These are phyloP conservation scores for Paramecium primaurelia DNA, from an alignment of 73 alveolate species.

Conservation along the genomic window DNA sequence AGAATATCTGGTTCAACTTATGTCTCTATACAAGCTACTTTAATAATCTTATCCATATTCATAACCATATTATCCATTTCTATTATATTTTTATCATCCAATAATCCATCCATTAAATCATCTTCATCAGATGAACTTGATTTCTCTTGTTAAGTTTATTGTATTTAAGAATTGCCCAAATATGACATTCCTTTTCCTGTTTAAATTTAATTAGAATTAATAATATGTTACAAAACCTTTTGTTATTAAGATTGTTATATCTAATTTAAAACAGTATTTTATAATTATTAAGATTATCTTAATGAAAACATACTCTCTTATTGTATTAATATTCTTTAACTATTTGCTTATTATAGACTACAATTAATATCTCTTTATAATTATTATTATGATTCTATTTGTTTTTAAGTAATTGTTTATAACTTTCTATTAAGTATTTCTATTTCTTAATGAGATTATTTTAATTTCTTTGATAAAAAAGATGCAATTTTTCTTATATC, in stretches of 20 bases:
- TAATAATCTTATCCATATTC: slow-evolving; percentile 45
- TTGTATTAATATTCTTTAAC: neutral
- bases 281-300: neutral
- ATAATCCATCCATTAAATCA: neutral
- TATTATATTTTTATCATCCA: slow-evolving; percentile 39
- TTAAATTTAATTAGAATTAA: neutral
- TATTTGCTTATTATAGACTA: neutral
- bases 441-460: slow-evolving; percentile 24
- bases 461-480: neutral
- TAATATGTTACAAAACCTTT: neutral
- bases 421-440: neutral
- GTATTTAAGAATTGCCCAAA: neutral
- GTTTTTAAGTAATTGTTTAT: neutral
- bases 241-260: neutral
- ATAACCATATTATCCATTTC: slow-evolving; percentile 50
- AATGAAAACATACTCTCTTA: neutral
- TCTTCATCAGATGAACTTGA: neutral
- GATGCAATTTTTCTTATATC: neutral
- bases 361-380: neutral
- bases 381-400: neutral
- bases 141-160: neutral
- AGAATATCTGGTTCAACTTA: neutral
- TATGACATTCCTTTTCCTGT: neutral
- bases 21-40: neutral
- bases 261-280: neutral